Conservation (phyloP, 192 early-diverging fungal species). For the Coemansia sp. region DNA sequence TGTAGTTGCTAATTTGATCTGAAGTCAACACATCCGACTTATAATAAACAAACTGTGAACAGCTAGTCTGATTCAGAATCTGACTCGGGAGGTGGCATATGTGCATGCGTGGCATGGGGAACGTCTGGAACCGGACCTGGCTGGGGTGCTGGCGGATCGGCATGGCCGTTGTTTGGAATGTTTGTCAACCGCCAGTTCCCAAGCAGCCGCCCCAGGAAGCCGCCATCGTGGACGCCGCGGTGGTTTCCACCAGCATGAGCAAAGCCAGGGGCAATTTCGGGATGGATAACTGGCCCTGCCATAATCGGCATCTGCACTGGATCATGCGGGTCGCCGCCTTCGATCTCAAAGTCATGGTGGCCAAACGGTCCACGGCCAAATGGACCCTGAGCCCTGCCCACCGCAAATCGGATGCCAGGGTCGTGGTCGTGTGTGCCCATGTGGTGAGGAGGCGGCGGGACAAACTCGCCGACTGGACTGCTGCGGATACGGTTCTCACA, state of each 20-base stretch:
- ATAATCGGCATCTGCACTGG: neutral
- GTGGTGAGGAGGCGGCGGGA: neutral
- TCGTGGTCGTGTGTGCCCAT: neutral
- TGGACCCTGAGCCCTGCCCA: neutral
- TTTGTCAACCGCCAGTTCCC: constrained; percentile 32
- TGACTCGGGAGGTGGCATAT: neutral
- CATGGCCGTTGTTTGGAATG: constrained; percentile 8
- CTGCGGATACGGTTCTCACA: constrained; percentile 35
- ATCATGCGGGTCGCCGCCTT: neutral
- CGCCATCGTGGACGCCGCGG: neutral
- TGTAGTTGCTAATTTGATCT: too few relatives aligned
- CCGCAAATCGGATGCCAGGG: neutral
- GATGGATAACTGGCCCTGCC: constrained; percentile 22
- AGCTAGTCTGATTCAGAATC: neutral
- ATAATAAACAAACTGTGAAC: neutral
- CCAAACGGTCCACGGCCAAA: constrained; percentile 1
- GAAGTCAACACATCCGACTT: neutral
- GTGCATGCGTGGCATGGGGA: neutral
- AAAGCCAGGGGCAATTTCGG: constrained; percentile 2
- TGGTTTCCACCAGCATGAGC: neutral
- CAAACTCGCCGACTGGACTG: constrained; percentile 10
- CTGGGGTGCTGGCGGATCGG: constrained; percentile 33
- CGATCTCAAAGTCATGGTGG: neutral
- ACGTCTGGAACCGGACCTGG: constrained; percentile 31
- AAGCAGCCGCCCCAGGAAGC: constrained; percentile 16